Conservation (phyloP, 1,284 basidiomycete genomes). For the Apiotrichum brassicae region DNA sequence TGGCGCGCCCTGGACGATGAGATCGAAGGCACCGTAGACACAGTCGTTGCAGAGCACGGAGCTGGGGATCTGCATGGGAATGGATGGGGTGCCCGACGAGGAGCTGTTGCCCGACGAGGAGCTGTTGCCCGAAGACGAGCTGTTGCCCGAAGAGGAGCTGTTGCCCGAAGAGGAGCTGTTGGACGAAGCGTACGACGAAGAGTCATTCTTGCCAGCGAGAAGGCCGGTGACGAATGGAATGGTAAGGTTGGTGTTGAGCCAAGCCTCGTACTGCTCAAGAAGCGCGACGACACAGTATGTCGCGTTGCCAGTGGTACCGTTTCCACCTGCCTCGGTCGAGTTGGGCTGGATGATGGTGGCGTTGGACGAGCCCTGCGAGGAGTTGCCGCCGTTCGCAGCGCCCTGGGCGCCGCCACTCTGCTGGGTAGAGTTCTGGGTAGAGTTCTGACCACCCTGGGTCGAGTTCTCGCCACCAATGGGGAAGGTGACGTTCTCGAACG, state of each 20-base stretch:
- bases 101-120: too few species aligned
- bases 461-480: background rate
- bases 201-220: conserved; percentile 29
- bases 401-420: too few species aligned
- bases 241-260: conserved; percentile 38
- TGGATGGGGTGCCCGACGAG: too few species aligned
- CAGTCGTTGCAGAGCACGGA: conserved; percentile 41
- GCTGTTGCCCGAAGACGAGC: too few species aligned
- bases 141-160: too few species aligned
- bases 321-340: conserved; percentile 1
- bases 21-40: conserved; percentile 36
- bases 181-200: too few species aligned
- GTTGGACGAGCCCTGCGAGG: background rate
- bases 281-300: conserved; percentile 39
- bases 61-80: conserved; percentile 9
- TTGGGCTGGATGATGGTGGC: background rate
- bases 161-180: too few species aligned
- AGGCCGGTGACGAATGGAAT: conserved; percentile 26
- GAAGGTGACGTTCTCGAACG: background rate
- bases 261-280: conserved; percentile 29
- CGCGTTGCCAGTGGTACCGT: conserved; percentile 7
- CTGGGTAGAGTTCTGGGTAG: too few species aligned
- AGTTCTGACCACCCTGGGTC: too few species aligned
- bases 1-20: conserved; percentile 36
- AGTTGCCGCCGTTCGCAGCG: too few species aligned